Percentiles rank a stretch among this genome's conserved stretches.
Evolutionary conservation across 208 protist species (phyloP).

Genomic region (Leishmania tarentolae): DNA sequence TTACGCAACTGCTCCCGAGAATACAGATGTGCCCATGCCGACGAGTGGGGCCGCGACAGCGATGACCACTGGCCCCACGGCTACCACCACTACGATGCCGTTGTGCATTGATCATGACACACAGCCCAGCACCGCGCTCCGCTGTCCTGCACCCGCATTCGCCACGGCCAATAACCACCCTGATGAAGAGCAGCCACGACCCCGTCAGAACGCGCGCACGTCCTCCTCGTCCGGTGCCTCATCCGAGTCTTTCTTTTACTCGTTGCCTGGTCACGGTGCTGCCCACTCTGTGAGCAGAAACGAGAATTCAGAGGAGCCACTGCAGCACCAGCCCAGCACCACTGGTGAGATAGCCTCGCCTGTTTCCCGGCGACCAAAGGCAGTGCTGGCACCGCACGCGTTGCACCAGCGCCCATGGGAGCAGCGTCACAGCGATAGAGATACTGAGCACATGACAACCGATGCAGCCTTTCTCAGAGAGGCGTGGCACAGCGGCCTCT

Average conservation of each 20-base stretch:
- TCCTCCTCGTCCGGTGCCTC: background rate
- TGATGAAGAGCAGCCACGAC: background rate
- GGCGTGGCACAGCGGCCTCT: background rate
- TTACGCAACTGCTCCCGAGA: background rate
- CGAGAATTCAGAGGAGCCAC: background rate
- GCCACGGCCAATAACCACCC: background rate
- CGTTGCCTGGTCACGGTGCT: conserved; percentile 9
- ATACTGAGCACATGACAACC: background rate
- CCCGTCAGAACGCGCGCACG: background rate
- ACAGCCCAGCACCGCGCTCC: background rate
- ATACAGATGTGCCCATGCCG: background rate
- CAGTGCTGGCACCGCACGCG: conserved; percentile 2
- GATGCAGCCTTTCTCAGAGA: background rate
- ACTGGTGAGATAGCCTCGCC: background rate
- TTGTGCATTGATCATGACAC: background rate
- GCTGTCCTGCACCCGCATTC: background rate
- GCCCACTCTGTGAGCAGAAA: background rate
- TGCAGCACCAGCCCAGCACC: background rate
- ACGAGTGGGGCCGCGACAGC: background rate
- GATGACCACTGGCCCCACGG: background rate
- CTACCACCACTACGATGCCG: background rate
- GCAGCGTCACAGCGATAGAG: background rate
- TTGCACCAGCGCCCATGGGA: conserved; percentile 1
- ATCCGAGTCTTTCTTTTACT: conserved; percentile 20
- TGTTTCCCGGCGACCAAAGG: background rate